phyloP scores from a whole-genome alignment of 2,329 filamentous ascomycete species.

The Cryphonectria radicalis region DNA sequence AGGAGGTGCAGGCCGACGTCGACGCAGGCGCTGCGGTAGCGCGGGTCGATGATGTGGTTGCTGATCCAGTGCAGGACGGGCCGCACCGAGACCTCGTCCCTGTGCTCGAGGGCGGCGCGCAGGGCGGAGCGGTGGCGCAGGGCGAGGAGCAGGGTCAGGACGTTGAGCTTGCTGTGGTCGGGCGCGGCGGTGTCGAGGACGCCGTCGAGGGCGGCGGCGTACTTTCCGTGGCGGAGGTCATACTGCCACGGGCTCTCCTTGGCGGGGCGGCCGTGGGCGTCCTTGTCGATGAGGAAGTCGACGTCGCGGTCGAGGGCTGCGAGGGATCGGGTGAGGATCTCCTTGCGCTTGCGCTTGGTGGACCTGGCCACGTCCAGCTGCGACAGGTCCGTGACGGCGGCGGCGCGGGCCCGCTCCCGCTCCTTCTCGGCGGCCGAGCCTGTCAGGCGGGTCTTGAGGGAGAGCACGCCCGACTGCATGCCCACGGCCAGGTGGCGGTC shows the following conservation, averaged over 20 bases:
- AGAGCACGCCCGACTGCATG: conserved; percentile 92
- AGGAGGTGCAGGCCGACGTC: conserved; percentile 82
- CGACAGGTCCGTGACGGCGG: conserved; percentile 79
- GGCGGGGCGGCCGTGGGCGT: conserved; percentile 50
- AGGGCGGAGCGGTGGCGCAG: conserved; percentile 87
- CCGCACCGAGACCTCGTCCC: conserved; percentile 80
- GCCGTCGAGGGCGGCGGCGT: conserved; percentile 76
- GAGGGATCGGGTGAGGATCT: conserved; percentile 56
- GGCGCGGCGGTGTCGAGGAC: conserved; percentile 63
- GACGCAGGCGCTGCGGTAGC: conserved; percentile 78
- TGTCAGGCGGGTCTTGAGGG: conserved; percentile 84
- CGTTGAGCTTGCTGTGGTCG: conserved; percentile 63
- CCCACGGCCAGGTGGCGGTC: conserved; percentile 95
- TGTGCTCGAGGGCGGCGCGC: conserved; percentile 75
- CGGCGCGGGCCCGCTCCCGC: conserved; percentile 76
- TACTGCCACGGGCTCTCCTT: conserved; percentile 79
- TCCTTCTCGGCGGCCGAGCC: conserved; percentile 80
- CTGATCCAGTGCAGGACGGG: conserved; percentile 84
- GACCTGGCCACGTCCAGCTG: conserved; percentile 71
- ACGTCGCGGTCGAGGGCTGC: conserved; percentile 84
- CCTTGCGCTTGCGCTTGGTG: conserved; percentile 67
- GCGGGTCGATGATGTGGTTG: conserved; percentile 79
- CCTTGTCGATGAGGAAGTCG: conserved; percentile 86
- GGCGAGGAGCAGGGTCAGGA: conserved; percentile 79
- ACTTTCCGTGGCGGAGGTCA: conserved; percentile 78